phyloP scores from a whole-genome alignment of 176 grass and related monocot genomes.

The Avena sativa region DNA sequence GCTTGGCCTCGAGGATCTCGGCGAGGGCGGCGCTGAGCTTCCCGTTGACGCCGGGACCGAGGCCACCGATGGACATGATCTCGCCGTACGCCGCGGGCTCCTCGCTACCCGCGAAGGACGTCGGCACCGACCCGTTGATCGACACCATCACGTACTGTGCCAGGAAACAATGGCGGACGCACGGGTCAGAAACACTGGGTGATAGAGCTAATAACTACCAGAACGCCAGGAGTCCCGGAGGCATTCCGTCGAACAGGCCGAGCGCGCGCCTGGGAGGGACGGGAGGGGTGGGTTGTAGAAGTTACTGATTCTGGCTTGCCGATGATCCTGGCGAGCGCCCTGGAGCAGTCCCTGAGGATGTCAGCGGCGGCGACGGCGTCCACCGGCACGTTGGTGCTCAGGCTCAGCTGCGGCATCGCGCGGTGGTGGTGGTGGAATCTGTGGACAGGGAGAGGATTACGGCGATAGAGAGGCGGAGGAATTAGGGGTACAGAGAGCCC shows the following conservation, averaged over 20 bases:
- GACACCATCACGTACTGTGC: constrained; percentile 89
- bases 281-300: not conserved
- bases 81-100: constrained; percentile 84
- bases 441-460: constrained; percentile 17
- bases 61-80: constrained; percentile 82
- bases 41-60: constrained; percentile 77
- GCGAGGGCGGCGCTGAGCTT: constrained; percentile 83
- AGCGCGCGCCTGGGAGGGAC: not conserved
- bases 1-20: constrained; percentile 87
- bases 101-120: constrained; percentile 82
- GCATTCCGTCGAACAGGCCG: constrained; percentile 47
- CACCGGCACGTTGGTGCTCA: constrained; percentile 92
- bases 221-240: not conserved
- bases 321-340: constrained; percentile 76
- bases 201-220: too few relatives aligned
- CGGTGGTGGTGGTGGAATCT: not conserved
- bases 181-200: too few relatives aligned
- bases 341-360: constrained; percentile 87
- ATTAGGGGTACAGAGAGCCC: not conserved
- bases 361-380: constrained; percentile 86
- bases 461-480: not conserved
- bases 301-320: constrained; percentile 93
- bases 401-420: constrained; percentile 81
- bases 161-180: not conserved
- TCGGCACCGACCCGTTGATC: constrained; percentile 75